Conservation (phyloP, 805 yeast genomes). For the Lachancea kluyveri region DNA sequence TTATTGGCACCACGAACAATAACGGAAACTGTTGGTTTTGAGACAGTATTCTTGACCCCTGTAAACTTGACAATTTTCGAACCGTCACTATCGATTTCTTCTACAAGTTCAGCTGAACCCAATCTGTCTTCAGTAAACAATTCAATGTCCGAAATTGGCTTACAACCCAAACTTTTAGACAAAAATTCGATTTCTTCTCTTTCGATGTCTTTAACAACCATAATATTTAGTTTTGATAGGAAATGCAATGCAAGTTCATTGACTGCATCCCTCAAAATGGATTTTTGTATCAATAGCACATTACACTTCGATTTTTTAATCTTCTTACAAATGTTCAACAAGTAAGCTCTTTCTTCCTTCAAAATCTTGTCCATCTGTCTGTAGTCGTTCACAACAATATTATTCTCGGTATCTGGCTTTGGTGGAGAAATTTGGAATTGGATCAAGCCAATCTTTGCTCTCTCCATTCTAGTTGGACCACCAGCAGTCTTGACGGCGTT, state of each 20-base stretch:
- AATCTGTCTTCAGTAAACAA: constrained; percentile 88
- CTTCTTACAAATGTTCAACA: constrained; percentile 90
- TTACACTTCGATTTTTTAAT: constrained; percentile 96
- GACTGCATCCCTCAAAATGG: constrained; percentile 92
- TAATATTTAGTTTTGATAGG: constrained; percentile 82
- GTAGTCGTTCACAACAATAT: constrained; percentile 94
- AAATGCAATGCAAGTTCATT: constrained; percentile 93
- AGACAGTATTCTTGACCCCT: constrained; percentile 50
- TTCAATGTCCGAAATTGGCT: constrained; percentile 93
- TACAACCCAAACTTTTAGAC: constrained; percentile 76
- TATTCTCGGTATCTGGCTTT: constrained; percentile 96
- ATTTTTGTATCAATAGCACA: constrained; percentile 82
- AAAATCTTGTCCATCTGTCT: constrained; percentile 98
- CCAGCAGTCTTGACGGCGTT: constrained; percentile 85
- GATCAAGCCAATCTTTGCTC: constrained; percentile 82
- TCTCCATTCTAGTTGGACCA: constrained; percentile 91
- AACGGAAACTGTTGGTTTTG: constrained; percentile 67
- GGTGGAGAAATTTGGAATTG: constrained; percentile 97
- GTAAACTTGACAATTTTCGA: constrained; percentile 85
- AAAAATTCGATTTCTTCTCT: constrained; percentile 95
- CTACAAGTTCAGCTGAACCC: constrained; percentile 87
- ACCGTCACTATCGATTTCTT: constrained; percentile 85
- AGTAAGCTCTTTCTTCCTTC: constrained; percentile 94
- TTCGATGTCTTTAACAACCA: constrained; percentile 93
- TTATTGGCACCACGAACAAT: constrained; percentile 93